These are phyloP conservation scores for Aureobasidium sp. DNA, from an alignment of 2,329 filamentous ascomycete genomes.

Conservation along the genomic window DNA sequence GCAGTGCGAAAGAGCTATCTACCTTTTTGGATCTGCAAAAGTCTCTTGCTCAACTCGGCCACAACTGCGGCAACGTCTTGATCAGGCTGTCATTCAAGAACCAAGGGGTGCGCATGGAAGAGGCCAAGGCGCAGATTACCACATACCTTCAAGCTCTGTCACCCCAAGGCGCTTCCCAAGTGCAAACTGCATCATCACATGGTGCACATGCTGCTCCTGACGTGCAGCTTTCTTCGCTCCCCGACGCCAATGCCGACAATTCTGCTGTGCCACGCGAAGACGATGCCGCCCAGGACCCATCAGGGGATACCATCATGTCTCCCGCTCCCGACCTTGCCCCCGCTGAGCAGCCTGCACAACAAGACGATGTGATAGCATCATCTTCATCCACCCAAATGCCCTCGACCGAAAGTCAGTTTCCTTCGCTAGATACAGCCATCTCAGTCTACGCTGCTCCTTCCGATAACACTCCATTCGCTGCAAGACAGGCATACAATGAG, in stretches of 20 bases:
- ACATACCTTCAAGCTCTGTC: slow-evolving; percentile 41
- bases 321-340: slow-evolving; percentile 17
- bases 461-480: slow-evolving; percentile 65
- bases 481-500: slow-evolving; percentile 55
- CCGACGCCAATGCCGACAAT: slow-evolving; percentile 19
- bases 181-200: slow-evolving; percentile 20
- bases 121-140: slow-evolving; percentile 74
- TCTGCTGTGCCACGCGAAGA: slow-evolving; percentile 17
- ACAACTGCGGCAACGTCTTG: slow-evolving; percentile 73
- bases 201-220: slow-evolving; percentile 21
- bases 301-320: slow-evolving; percentile 19
- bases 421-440: slow-evolving; percentile 17
- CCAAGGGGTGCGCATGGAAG: slow-evolving; percentile 70
- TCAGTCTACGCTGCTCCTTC: slow-evolving; percentile 66
- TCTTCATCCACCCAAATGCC: slow-evolving; percentile 19
- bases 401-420: slow-evolving; percentile 11
- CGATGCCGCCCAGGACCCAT: slow-evolving; percentile 20
- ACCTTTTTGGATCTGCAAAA: slow-evolving; percentile 79
- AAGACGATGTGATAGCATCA: slow-evolving; percentile 22
- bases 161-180: slow-evolving; percentile 30
- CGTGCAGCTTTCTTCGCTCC: slow-evolving; percentile 17
- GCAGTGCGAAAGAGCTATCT: slow-evolving; percentile 61
- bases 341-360: slow-evolving; percentile 14
- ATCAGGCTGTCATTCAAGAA: slow-evolving; percentile 68
- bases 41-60: slow-evolving; percentile 75